phyloP scores from a whole-genome alignment of 1,284 basidiomycete genomes.

The Malassezia caprae region DNA sequence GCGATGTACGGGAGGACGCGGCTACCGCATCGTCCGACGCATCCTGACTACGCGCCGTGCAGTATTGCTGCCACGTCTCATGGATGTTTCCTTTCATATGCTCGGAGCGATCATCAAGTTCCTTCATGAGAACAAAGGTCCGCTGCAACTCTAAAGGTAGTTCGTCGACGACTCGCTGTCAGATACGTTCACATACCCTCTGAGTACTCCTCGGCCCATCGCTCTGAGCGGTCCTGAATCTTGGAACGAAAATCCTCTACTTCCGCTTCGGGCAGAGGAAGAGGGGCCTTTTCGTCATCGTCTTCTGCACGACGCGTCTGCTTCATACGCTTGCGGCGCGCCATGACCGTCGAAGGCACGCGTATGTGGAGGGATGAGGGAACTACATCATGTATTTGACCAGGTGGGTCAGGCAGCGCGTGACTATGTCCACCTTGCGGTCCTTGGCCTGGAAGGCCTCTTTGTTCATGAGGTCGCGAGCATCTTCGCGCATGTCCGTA shows the following conservation, averaged over 20 bases:
- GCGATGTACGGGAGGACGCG: neutral
- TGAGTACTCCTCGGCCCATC: slow-evolving; percentile 45
- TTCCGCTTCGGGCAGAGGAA: slow-evolving; percentile 4
- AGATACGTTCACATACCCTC: slow-evolving; percentile 20
- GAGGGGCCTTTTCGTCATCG: slow-evolving; percentile 5
- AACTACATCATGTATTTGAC: slow-evolving; percentile 34
- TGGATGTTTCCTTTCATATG: neutral
- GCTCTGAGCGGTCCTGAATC: slow-evolving; percentile 21
- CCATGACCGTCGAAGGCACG: neutral
- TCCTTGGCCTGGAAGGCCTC: slow-evolving; percentile 52
- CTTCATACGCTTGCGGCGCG: slow-evolving; percentile 5
- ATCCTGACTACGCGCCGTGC: neutral
- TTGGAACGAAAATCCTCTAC: slow-evolving; percentile 14
- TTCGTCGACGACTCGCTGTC: slow-evolving; percentile 63
- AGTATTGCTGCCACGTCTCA: slow-evolving; percentile 10
- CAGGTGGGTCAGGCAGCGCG: slow-evolving; percentile 36
- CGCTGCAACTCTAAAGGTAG: slow-evolving; percentile 72
- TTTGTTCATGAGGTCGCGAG: slow-evolving; percentile 50
- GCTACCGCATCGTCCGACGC: neutral
- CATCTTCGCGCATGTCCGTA: slow-evolving; percentile 49
- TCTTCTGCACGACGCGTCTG: neutral
- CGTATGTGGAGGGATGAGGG: neutral
- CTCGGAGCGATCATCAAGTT: slow-evolving; percentile 56
- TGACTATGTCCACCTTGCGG: slow-evolving; percentile 60
- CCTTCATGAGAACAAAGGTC: slow-evolving; percentile 66